Base-by-base conservation (phyloP, 2,329 filamentous ascomycete genomes). In the Dactylellina sp. region DNA sequence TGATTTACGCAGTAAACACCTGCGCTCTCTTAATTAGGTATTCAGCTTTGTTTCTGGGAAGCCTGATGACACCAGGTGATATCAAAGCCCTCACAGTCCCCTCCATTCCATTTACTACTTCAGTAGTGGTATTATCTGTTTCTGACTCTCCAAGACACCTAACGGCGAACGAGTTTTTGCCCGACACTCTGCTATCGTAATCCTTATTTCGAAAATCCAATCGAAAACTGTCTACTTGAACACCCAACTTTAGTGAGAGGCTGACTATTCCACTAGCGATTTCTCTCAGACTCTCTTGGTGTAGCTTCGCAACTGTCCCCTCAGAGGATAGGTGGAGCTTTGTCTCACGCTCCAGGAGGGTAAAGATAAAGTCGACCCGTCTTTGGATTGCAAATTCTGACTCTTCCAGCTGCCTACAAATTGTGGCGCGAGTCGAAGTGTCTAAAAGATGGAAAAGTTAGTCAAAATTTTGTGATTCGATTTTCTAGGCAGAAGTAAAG, bases 121-220 rank as follows among this genome's bases (percentile, higher is more conserved):
- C 66, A 2, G 64, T 35, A 2, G 18, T 20, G 1, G 46, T 12
- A 7, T 5, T 64, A 20, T 71, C 40, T 7, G 25, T 14, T 14
- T n/a, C 66, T 2, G 16, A 1, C 44, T 64, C 44, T 20, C 59
- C 66, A 2, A 71, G 52, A 5, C 63, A 25, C 22, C 7, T 64
- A 14, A 71, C 52, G 1, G n/a, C 59, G 0, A 59, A 22, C 6
- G 32, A 18, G n/a, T 57, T 35, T 3, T 22, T 37, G 4, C 14
- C 37, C 2, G 20, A 32, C 9, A 32, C 1, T 14, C 6, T 44
- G 4, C 14, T 24, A n/a, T 46, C 22, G 11, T 9, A 2, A 39
- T 71, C 66, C 24, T 71, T 71, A 11, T 64, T 40, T 35, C 66
- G 39, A 25, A 71, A 71, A 5, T 71, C 42, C n/a, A 71, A 71